Base-by-base conservation (phyloP, 2,329 filamentous ascomycete species). In the Emmonsia crescens region DNA sequence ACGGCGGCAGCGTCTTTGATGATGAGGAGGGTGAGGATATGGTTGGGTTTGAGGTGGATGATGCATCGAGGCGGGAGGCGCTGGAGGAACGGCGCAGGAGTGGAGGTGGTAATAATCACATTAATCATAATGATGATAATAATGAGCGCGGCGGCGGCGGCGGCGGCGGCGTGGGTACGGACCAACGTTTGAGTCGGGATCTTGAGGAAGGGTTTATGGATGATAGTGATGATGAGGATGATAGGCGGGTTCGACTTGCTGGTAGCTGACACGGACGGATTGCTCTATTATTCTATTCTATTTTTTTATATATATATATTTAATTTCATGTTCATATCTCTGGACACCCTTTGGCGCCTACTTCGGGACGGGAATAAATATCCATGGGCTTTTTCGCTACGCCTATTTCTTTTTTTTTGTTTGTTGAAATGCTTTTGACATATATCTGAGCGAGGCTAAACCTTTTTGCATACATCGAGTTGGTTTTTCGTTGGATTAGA, bases 181-280 rank as follows among this genome's bases (percentile, higher is more conserved):
- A 73, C 68, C 71, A 83, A 67, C 80, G 91, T 64, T 69, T 96
- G 64, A 93, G 89, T 72, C 80, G 90, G 75, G 91, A 96, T 77
- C 74, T 93, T 59, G 89, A 93, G 72, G 82, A 87, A 68, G 87
- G 86, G 0, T 90, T 90, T 70, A 83, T 84, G 74, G 87, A 89
- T 71, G 86, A 89, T 67, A 89, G 87, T 70, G 85, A 87, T 61
- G 84, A 87, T 44, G 83, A 85, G 60, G 72, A 55, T 55, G 51
- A 55, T 14, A 38, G 16, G 31, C n/a, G 51, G 31, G 27, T 19
- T 29, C 27, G 48, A 31, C 8, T 31, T 6, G 48, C 19, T 31
- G 16, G 29, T 52, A n/a, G 27, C 27, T 31, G 48, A 31, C 27
- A 19, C 9, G 10, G 29, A 8, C 27, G 12, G 16, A 19, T 24